Evolutionary conservation across 768 basidiomycete genomes (phyloP), one percentile per base, ranked within the genome.

Genomic region (Auriscalpium vulgare): DNA sequence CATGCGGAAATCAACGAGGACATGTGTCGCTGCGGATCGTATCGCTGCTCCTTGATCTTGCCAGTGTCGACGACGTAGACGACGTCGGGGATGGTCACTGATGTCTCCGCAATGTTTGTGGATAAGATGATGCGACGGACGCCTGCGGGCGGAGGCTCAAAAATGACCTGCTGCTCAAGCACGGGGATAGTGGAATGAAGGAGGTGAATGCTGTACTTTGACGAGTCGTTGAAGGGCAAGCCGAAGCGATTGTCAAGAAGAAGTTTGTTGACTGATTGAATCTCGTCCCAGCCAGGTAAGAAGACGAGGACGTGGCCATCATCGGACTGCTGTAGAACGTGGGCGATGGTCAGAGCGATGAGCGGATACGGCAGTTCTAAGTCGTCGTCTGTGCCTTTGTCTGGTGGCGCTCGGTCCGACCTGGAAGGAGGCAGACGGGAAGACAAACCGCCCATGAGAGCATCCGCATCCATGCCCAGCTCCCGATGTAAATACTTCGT

Each of bases 91-190:
- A 97, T 95, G 4, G 95, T 97, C 62, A 97, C 78, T 4, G 91
- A 94, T 3, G 94, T 95, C 71, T 97, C 95, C 11, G 94, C 94
- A 47, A 97, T 93, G 67, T 97, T 97, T 40, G 95, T 98, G 5
- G 94, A 82, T 49, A 97, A 76, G 62, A 98, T 95, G 65, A 98
- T 78, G 23, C 94, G 83, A 54, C 94, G 85, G 17, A 91, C 77
- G 10, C 91, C 91, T 3, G 67, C 58, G 0, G 84, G 78, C 8
- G 93, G 87, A 1, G 91, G 88, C 19, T 90, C 84, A 66, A 97
- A 97, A 51, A 97, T 87, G 55, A 83, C 76, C 67, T 93, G 89
- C 66, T 97, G 95, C 63, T 97, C 93, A 1, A 81, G 78, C 29
- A 93, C 76, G 16, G 95, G 94, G 57, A 97, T 85, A 29, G 86